A percentile compares a stretch with the other conserved stretches of the same genome.
phyloP scores from a whole-genome alignment of 2,329 filamentous ascomycete species.

The Phaeoacremonium minimum region DNA sequence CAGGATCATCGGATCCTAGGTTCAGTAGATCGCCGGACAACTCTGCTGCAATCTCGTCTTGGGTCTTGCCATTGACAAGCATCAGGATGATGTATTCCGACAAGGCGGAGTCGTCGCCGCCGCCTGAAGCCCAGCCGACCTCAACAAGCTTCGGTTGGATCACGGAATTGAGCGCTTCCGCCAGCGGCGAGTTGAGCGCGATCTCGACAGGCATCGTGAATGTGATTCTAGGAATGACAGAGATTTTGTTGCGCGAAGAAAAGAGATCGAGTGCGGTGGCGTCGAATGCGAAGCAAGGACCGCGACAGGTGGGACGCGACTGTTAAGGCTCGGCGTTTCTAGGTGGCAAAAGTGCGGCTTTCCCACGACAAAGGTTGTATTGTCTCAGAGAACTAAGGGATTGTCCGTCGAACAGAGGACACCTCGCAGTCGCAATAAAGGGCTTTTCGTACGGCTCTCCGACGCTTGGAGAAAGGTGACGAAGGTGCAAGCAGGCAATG shows the following conservation, averaged over 20 bases:
- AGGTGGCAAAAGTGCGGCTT: no score
- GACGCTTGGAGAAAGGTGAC: neutral
- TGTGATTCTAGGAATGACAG: no score
- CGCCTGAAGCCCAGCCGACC: constrained; percentile 83
- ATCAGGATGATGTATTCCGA: constrained; percentile 97
- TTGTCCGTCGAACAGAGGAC: no score
- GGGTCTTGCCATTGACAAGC: constrained; percentile 91
- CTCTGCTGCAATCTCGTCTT: constrained; percentile 83
- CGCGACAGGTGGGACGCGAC: no score
- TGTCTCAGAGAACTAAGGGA: no score
- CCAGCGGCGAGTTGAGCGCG: constrained; percentile 73
- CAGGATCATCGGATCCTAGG: constrained; percentile 76
- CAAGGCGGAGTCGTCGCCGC: constrained; percentile 73
- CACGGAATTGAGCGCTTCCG: constrained; percentile 73
- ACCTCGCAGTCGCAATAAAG: no score
- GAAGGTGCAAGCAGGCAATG: constrained; percentile 4
- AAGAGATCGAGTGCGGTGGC: neutral
- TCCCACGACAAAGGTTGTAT: no score
- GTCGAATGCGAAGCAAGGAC: neutral
- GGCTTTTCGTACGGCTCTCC: no score
- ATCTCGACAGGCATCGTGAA: constrained; percentile 73
- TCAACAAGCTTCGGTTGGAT: constrained; percentile 91
- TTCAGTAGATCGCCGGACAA: constrained; percentile 83
- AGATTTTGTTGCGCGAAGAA: neutral
- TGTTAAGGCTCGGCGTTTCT: no score